These are phyloP conservation scores for Boletus sp. DNA, from an alignment of 768 basidiomycete species.

Conservation along the genomic window DNA sequence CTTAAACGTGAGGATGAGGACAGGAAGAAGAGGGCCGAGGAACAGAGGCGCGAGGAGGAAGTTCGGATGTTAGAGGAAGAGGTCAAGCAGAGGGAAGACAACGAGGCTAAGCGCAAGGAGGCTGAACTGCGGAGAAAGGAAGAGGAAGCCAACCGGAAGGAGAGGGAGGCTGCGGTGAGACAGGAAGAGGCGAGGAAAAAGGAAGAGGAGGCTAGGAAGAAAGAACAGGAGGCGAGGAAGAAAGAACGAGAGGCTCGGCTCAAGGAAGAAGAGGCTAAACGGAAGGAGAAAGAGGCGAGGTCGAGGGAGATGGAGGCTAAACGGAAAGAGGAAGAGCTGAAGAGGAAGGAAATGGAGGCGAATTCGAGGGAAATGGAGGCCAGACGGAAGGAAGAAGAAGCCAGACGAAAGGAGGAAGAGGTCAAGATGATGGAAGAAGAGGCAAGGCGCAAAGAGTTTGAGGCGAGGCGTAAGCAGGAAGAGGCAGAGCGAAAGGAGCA, in stretches of 20 bases:
- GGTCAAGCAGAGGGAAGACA: constrained; percentile 25
- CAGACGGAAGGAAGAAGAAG: constrained; percentile 30
- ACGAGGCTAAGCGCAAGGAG: constrained; percentile 25
- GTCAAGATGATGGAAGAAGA: constrained; percentile 26
- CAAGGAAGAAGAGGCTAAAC: constrained; percentile 27
- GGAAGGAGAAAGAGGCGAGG: constrained; percentile 29
- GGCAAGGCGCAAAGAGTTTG: constrained; percentile 29
- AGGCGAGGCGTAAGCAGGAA: constrained; percentile 30
- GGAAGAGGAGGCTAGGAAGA: constrained; percentile 30
- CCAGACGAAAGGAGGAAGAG: constrained; percentile 27
- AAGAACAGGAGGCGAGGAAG: constrained; percentile 20
- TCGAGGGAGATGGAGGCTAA: constrained; percentile 20
- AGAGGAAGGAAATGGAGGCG: constrained; percentile 28
- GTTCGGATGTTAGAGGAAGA: constrained; percentile 24
- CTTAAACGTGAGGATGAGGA: constrained; percentile 30
- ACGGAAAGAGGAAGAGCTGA: constrained; percentile 21
- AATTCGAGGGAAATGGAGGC: constrained; percentile 29
- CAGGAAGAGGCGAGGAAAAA: constrained; percentile 25
- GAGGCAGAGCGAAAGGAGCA: constrained; percentile 31
- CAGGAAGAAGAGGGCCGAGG: constrained; percentile 25
- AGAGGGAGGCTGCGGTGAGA: constrained; percentile 23
- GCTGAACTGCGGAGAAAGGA: constrained; percentile 32
- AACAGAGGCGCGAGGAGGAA: constrained; percentile 32
- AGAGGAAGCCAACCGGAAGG: constrained; percentile 33
- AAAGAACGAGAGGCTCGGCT: constrained; percentile 20